phyloP scores from a whole-genome alignment of 305 asterid genomes.

The Solanum aculeatissimum region DNA sequence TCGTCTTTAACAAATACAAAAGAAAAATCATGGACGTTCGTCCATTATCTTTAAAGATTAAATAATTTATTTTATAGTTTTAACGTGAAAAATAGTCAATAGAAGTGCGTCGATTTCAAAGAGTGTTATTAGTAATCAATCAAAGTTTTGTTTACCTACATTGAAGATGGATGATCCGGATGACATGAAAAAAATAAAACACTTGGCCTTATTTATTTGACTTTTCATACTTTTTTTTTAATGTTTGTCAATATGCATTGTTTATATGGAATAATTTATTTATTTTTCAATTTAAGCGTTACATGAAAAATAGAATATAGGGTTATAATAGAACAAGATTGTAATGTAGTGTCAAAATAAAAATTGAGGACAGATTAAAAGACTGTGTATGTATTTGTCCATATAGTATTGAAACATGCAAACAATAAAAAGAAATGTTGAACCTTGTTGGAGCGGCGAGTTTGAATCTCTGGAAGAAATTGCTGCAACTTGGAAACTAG shows the following conservation, averaged over 20 bases:
- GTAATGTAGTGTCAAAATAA: neutral
- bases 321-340: neutral
- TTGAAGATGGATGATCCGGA: neutral
- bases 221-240: too few relatives aligned
- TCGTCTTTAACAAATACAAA: too few relatives aligned
- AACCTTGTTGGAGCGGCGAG: constrained; percentile 9
- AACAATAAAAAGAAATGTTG: neutral
- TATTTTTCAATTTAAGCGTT: too few relatives aligned
- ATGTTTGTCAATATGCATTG: too few relatives aligned
- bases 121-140: too few relatives aligned
- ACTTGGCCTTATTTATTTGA: too few relatives aligned
- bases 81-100: neutral
- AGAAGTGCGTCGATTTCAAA: neutral
- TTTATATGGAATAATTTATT: neutral
- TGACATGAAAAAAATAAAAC: too few relatives aligned
- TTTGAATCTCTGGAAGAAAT: constrained; percentile 8
- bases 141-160: neutral
- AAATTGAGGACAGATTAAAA: too few relatives aligned
- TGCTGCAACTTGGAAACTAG: constrained; percentile 13
- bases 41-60: neutral
- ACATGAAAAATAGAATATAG: too few relatives aligned
- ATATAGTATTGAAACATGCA: neutral
- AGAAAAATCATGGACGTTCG: neutral
- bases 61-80: too few relatives aligned
- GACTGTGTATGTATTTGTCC: too few relatives aligned